These are phyloP conservation scores for Lentithecium fluviatile DNA, from an alignment of 495 filamentous ascomycete species.

Conservation along the genomic window DNA sequence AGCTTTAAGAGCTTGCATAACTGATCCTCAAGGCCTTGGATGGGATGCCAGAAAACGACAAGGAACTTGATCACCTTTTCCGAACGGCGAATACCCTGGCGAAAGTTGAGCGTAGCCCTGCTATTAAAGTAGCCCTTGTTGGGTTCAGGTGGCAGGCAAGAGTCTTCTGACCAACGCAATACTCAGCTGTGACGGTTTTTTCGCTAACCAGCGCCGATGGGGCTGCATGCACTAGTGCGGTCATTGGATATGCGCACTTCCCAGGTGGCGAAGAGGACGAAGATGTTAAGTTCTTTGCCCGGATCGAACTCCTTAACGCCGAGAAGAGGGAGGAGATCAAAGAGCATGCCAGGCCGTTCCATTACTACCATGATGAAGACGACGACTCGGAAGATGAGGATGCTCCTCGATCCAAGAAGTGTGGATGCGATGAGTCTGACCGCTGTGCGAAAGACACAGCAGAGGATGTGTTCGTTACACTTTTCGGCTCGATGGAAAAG, in stretches of 20 bases:
- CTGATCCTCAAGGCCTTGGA: background rate
- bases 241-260: conserved; percentile 4
- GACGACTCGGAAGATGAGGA: conserved; percentile 6
- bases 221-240: conserved; percentile 5
- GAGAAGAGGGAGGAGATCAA: conserved; percentile 7
- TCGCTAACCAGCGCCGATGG: conserved; percentile 15
- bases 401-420: background rate
- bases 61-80: background rate
- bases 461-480: conserved; percentile 12
- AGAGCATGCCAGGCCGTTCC: background rate
- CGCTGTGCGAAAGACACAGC: conserved; percentile 11
- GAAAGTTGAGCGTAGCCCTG: background rate
- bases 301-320: background rate
- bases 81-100: background rate
- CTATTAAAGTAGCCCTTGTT: conserved; percentile 4
- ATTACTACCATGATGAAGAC: background rate
- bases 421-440: conserved; percentile 7
- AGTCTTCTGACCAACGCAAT: conserved; percentile 4
- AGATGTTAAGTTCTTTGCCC: background rate
- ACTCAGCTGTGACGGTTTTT: conserved; percentile 4
- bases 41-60: conserved; percentile 1
- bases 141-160: conserved; percentile 23
- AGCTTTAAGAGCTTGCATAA: background rate
- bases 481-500: conserved; percentile 1
- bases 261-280: background rate